Conservation (phyloP, 2,329 filamentous ascomycete species). For the Metarhizium rileyi region DNA sequence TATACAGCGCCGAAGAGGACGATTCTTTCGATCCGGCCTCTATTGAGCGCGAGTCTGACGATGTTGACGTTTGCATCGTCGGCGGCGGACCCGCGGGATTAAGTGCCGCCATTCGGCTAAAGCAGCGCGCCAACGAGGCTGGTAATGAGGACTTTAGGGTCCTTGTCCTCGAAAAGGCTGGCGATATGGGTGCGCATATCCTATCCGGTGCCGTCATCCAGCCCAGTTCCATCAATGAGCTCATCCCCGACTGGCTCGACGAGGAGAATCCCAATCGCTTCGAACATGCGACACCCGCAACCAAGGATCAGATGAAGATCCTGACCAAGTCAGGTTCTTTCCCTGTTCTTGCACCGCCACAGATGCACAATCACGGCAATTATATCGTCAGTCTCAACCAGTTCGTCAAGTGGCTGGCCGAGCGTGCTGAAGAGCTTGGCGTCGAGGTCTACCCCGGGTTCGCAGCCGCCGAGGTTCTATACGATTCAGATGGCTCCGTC, state of each 20-base stretch:
- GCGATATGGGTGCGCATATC: conserved; percentile 89
- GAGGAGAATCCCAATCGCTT: conserved; percentile 84
- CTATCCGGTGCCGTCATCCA: conserved; percentile 93
- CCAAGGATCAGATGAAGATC: conserved; percentile 83
- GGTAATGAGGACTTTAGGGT: conserved; percentile 96
- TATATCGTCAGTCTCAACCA: conserved; percentile 96
- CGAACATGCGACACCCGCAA: conserved; percentile 75
- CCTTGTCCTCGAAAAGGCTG: conserved; percentile 85
- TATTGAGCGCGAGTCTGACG: conserved; percentile 79
- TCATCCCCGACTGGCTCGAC: conserved; percentile 87
- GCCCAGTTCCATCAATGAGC: conserved; percentile 76
- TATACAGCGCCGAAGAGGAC: conserved; percentile 19
- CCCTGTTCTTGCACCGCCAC: conserved; percentile 78
- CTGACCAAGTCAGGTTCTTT: conserved; percentile 72
- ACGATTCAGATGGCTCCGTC: conserved; percentile 76
- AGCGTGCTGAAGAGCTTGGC: conserved; percentile 90
- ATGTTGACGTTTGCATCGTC: conserved; percentile 95
- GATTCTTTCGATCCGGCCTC: conserved; percentile 55
- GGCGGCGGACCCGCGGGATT: conserved; percentile 93
- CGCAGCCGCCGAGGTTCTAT: conserved; percentile 86
- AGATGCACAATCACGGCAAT: conserved; percentile 98
- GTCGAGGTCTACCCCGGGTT: conserved; percentile 97
- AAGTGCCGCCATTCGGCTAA: conserved; percentile 84
- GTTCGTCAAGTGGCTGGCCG: conserved; percentile 89
- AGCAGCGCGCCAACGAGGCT: conserved; percentile 88